A percentile compares a stretch with the other conserved stretches of the same genome.
These are phyloP conservation scores for Cryomyces minteri DNA, from an alignment of 495 filamentous ascomycete species.

Conservation along the genomic window DNA sequence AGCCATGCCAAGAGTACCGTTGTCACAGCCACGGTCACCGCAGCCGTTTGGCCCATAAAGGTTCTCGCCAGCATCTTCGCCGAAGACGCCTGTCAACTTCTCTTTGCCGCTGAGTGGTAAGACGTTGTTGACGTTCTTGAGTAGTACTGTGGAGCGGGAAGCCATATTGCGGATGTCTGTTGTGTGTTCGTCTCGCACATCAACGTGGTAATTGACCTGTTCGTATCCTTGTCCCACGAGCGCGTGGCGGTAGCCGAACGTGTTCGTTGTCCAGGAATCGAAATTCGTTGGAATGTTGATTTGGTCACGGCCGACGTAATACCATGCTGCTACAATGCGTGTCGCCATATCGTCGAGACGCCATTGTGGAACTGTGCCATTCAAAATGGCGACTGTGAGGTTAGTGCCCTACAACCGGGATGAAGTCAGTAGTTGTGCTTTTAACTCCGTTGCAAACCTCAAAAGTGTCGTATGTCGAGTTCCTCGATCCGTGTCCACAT, in stretches of 20 bases:
- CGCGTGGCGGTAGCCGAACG: slow-evolving; percentile 44
- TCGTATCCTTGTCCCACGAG: slow-evolving; percentile 34
- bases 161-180: slow-evolving; percentile 50
- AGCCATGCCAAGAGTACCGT: slow-evolving; percentile 73
- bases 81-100: slow-evolving; percentile 50
- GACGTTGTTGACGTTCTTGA: slow-evolving; percentile 50
- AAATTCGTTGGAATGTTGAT: slow-evolving; percentile 55
- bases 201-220: slow-evolving; percentile 57
- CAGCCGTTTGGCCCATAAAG: slow-evolving; percentile 45
- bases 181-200: slow-evolving; percentile 56
- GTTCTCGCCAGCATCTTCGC: slow-evolving; percentile 63
- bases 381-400: slow-evolving; percentile 59
- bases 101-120: slow-evolving; percentile 55
- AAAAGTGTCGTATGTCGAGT: not conserved
- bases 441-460: not conserved
- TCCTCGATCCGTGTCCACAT: too few species aligned
- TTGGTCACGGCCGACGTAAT: slow-evolving; percentile 55
- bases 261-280: slow-evolving; percentile 58
- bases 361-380: slow-evolving; percentile 68
- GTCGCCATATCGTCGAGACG: slow-evolving; percentile 75
- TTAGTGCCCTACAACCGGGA: slow-evolving; percentile 36
- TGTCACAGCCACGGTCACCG: slow-evolving; percentile 19
- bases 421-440: not conserved
- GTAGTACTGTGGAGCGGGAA: slow-evolving; percentile 51
- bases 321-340: slow-evolving; percentile 75